Conservation (phyloP, 2,329 filamentous ascomycete genomes). For the Sporothrix dimorphospora region DNA sequence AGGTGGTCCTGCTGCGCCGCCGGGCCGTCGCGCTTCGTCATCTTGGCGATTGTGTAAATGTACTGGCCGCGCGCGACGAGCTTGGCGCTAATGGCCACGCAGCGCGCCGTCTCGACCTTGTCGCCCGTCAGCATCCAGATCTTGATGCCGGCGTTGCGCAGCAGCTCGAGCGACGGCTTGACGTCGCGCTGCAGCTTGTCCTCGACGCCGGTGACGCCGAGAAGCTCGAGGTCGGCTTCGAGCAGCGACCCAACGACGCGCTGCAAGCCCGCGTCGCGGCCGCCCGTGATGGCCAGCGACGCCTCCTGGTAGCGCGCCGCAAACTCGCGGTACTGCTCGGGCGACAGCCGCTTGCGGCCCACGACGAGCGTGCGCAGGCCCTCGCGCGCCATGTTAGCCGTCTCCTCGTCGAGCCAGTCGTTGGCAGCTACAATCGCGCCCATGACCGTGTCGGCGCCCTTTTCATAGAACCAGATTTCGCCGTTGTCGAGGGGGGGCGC, state of each 20-base stretch:
- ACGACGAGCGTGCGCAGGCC: constrained; percentile 92
- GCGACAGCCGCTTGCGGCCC: constrained; percentile 83
- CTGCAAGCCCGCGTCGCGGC: constrained; percentile 79
- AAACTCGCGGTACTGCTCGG: constrained; percentile 81
- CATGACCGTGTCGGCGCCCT: constrained; percentile 98
- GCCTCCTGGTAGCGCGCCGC: constrained; percentile 74
- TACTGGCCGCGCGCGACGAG: constrained; percentile 91
- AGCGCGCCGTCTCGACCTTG: constrained; percentile 96
- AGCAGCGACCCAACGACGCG: constrained; percentile 78
- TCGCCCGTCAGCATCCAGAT: constrained; percentile 99
- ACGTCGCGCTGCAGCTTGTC: constrained; percentile 96
- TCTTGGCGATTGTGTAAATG: constrained; percentile 88
- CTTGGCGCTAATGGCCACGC: constrained; percentile 93
- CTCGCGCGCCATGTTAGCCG: constrained; percentile 98
- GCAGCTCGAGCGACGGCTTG: constrained; percentile 89
- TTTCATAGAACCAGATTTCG: constrained; percentile 98
- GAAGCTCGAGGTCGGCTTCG: constrained; percentile 84
- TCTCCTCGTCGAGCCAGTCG: constrained; percentile 98
- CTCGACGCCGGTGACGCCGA: constrained; percentile 97
- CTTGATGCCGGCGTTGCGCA: constrained; percentile 96
- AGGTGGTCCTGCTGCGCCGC: constrained; percentile 75
- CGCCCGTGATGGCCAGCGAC: constrained; percentile 72
- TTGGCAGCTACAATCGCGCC: constrained; percentile 91
- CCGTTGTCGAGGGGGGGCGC: constrained; percentile 57
- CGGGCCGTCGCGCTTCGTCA: constrained; percentile 79